Conservation (phyloP, 2,329 filamentous ascomycete genomes). For the Didymella pinodella region DNA sequence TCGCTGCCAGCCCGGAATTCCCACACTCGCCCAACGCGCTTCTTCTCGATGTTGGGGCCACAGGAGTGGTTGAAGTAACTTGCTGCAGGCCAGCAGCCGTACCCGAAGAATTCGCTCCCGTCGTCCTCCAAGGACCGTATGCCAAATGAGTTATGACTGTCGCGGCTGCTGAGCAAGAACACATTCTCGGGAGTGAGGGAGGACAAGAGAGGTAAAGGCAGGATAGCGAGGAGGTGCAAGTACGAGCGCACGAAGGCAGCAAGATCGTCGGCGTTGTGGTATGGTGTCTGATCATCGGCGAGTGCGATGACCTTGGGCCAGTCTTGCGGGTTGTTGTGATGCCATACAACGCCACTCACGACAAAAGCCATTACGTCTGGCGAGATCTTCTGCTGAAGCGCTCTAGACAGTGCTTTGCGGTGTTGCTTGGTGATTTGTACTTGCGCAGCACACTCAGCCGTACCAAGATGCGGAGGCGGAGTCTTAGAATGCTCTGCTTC, state of each 20-base stretch:
- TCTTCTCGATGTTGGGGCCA: slow-evolving; percentile 55
- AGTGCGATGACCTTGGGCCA: slow-evolving; percentile 50
- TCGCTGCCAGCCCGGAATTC: slow-evolving; percentile 49
- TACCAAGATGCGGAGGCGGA: background rate
- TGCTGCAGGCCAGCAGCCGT: slow-evolving; percentile 56
- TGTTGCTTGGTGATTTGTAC: slow-evolving; percentile 45
- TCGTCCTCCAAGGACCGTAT: slow-evolving; percentile 56
- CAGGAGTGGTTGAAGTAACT: slow-evolving; percentile 61
- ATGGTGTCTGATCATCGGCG: slow-evolving; percentile 53
- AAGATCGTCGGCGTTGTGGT: slow-evolving; percentile 53
- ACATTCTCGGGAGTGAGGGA: slow-evolving; percentile 48
- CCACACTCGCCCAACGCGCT: slow-evolving; percentile 53
- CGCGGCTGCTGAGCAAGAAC: slow-evolving; percentile 49
- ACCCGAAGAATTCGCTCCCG: slow-evolving; percentile 59
- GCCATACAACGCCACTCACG: slow-evolving; percentile 51
- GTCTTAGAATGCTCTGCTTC: slow-evolving; percentile 13
- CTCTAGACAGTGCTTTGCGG: slow-evolving; percentile 42
- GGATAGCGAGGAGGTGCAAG: slow-evolving; percentile 53
- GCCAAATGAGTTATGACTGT: slow-evolving; percentile 59
- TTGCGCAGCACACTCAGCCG: background rate
- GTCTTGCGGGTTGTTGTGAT: slow-evolving; percentile 36
- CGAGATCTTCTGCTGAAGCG: slow-evolving; percentile 38
- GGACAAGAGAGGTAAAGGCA: slow-evolving; percentile 48
- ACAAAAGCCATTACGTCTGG: slow-evolving; percentile 55
- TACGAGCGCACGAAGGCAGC: slow-evolving; percentile 51